A percentile compares a stretch with the other conserved stretches of the same genome.
These are phyloP conservation scores for Trichoderma orchidacearum DNA, from an alignment of 495 filamentous ascomycete genomes.

Conservation along the genomic window DNA sequence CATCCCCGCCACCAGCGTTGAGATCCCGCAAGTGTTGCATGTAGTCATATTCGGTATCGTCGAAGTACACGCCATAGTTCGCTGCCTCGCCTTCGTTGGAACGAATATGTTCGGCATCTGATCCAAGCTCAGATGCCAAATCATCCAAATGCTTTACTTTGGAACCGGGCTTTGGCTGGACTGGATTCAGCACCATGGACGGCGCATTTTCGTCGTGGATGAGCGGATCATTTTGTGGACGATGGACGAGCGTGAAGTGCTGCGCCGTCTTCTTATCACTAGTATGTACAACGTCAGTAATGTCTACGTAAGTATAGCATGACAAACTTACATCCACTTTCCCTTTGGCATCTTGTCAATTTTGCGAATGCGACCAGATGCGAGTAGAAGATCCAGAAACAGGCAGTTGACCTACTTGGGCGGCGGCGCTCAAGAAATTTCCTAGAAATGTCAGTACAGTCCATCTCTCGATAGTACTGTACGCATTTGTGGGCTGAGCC, in stretches of 20 bases:
- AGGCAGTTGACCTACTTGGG: neutral
- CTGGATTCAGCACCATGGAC: conserved; percentile 63
- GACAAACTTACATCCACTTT: conserved; percentile 70
- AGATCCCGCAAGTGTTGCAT: conserved; percentile 98
- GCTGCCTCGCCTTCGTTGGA: conserved; percentile 94
- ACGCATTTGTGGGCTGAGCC: neutral
- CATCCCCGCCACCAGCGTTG: conserved; percentile 39
- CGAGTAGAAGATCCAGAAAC: neutral
- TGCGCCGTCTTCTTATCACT: conserved; percentile 92
- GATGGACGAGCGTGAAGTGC: conserved; percentile 87
- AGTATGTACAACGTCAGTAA: conserved; percentile 7
- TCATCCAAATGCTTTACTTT: conserved; percentile 57
- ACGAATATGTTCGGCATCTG: conserved; percentile 43
- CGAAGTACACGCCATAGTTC: conserved; percentile 75
- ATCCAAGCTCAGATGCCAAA: conserved; percentile 64
- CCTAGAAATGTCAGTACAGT: conserved; percentile 3
- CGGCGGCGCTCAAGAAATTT: neutral
- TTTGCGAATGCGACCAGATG: neutral
- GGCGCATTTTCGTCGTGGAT: conserved; percentile 78
- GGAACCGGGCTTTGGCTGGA: conserved; percentile 28
- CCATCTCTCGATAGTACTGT: neutral
- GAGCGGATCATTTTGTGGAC: conserved; percentile 89
- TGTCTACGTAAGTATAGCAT: neutral
- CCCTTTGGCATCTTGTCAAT: conserved; percentile 13
- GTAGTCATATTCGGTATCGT: conserved; percentile 91